Base-by-base conservation (phyloP, 2,329 filamentous ascomycete species). In the Penicillium decumbens region DNA sequence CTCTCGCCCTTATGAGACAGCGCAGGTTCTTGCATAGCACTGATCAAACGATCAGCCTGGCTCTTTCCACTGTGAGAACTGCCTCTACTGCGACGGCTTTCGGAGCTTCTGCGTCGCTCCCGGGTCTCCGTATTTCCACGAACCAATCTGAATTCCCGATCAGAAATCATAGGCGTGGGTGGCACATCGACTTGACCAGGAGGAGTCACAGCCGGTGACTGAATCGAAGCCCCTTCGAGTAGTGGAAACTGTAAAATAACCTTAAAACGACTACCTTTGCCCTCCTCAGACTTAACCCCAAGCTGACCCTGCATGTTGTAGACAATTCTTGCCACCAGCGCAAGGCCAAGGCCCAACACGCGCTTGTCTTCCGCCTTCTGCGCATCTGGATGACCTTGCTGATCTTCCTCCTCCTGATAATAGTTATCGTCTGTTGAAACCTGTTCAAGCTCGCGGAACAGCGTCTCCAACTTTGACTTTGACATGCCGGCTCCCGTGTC, bases 241-340 rank as follows among this genome's bases (percentile, higher is more conserved):
- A 91, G 65, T 6, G 83, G 77, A 56, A 95, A 93, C 0, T 87
- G 85, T 27, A 95, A 73, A 55, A 88, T 82, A 23, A 95, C 81
- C 18, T 89, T 83, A 56, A 95, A 95, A 45, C 87, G 80, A 15
- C 89, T 91, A 0, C 91, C 90, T 59, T 85, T 87, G 1, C 87
- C 87, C 64, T 87, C 80, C 61, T 93, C 88, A 0, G 89, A 95
- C 61, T 90, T 92, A 1, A 95, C 72, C 1, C 89, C 82, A 27
- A 95, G 70, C 62, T 95, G 90, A 0, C 90, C 91, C 50, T 92
- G 85, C 88, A 95, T 93, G 62, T 90, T 95, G n/a, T 84, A 81
- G 28, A 95, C 78, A 30, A 89, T 88, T 32, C 90, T 82, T 13
- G 88, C 87, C n/a, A 95, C 90, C 10, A 95, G 78, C 0, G 90